A percentile compares a stretch with the other conserved stretches of the same genome.
phyloP scores from a whole-genome alignment of 1,284 basidiomycete species.

The Gymnopus androsaceus region DNA sequence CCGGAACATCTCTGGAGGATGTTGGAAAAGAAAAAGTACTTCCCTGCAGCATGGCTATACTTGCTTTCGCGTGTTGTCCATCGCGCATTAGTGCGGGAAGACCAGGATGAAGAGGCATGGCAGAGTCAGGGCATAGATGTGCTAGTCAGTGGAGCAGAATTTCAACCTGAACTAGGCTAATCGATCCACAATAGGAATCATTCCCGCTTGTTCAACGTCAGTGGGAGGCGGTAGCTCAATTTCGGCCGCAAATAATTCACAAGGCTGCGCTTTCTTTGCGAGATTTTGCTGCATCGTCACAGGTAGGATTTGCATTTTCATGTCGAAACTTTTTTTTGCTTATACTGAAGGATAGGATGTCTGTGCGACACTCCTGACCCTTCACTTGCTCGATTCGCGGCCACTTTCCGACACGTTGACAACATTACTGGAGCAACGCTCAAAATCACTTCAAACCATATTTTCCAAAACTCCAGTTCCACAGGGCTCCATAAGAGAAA shows the following conservation, averaged over 20 bases:
- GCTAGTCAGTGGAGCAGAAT: constrained; percentile 41
- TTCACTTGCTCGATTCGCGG: constrained; percentile 83
- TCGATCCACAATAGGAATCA: constrained; percentile 53
- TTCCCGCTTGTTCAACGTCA: constrained; percentile 86
- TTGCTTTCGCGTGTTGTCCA: constrained; percentile 82
- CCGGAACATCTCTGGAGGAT: constrained; percentile 88
- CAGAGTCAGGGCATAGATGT: constrained; percentile 62
- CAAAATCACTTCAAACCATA: constrained; percentile 58
- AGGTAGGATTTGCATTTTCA: constrained; percentile 39
- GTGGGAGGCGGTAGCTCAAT: constrained; percentile 85
- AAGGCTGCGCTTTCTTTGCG: constrained; percentile 77
- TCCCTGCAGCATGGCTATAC: constrained; percentile 85
- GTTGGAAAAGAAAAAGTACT: constrained; percentile 75
- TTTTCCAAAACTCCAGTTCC: constrained; percentile 38
- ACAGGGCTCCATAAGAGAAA: constrained; percentile 41
- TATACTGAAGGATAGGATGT: constrained; percentile 48
- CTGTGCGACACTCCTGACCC: constrained; percentile 75
- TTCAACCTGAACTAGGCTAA: constrained; percentile 14
- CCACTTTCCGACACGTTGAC: constrained; percentile 73
- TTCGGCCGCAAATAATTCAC: constrained; percentile 83
- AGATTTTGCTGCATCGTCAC: constrained; percentile 48
- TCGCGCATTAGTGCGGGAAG: constrained; percentile 59
- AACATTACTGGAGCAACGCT: constrained; percentile 72
- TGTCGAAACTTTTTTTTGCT: not conserved
- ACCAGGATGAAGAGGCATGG: constrained; percentile 67